A percentile compares a stretch with the other conserved stretches of the same genome.
Conservation (phyloP, 352 stramenopile genomes). For the Phytophthora chlamydospora region DNA sequence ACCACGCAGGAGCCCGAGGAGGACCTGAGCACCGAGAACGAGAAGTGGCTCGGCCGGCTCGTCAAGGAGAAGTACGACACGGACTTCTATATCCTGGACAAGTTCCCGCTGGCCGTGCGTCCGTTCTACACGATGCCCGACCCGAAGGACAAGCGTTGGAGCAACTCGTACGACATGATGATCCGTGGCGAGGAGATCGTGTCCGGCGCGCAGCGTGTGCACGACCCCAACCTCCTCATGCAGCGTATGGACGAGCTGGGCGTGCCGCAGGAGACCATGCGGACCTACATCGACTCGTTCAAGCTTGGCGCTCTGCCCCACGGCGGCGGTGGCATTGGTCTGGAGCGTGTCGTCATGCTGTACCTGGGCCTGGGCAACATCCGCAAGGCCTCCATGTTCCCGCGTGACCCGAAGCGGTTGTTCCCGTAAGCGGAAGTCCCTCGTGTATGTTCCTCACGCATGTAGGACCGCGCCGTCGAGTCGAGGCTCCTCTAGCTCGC, state of each 20-base stretch:
- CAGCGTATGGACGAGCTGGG: conserved; percentile 89
- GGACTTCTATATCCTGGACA: conserved; percentile 99
- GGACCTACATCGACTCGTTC: conserved; percentile 98
- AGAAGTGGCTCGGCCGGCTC: conserved; percentile 96
- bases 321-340: conserved; percentile 97
- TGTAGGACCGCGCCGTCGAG: conserved; percentile 22
- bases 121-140: conserved; percentile 99
- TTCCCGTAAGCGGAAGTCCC: conserved; percentile 51
- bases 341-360: conserved; percentile 99
- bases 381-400: conserved; percentile 99
- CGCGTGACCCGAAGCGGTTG: conserved; percentile 93
- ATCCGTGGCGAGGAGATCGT: conserved; percentile 99
- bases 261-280: conserved; percentile 91
- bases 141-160: conserved; percentile 92
- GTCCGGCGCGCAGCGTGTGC: conserved; percentile 98
- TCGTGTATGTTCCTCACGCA: conserved; percentile 13
- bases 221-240: conserved; percentile 95
- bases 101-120: conserved; percentile 98
- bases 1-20: conserved; percentile 79
- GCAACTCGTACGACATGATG: conserved; percentile 99
- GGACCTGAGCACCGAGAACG: conserved; percentile 95
- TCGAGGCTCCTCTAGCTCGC: conserved; percentile 13
- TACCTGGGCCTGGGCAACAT: conserved; percentile 99
- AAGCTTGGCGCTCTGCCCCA: conserved; percentile 98
- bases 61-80: conserved; percentile 99